Base-by-base conservation (phyloP, 1,284 basidiomycete genomes). In the Gomphus sp. region DNA sequence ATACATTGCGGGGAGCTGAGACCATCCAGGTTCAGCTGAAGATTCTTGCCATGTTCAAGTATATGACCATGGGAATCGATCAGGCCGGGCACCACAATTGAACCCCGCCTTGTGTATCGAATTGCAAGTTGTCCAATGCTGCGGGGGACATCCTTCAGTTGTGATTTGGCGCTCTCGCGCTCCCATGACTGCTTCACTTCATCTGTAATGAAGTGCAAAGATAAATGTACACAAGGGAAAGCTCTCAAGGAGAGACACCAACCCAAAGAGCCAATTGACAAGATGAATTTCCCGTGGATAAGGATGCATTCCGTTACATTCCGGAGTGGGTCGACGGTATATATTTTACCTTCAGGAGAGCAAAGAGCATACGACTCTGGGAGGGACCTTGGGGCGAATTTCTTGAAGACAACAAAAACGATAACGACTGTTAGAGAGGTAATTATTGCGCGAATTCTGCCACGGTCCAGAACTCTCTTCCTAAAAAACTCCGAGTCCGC, bases 61-160 rank as follows among this genome's bases (percentile, higher is more conserved):
- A 91, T 72, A 66, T 92, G 89, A 0, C 85, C 89, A 71, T 94
- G 93, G 0, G 90, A 82, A 70, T 95, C 86, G 66, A 77, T 85
- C 60, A 88, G 67, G 1, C 87, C 86, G 22, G 86, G 86, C 31
- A 89, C 76, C 36, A 87, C 71, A 56, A 85, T 78, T 45, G 84
- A 76, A 28, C 77, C 79, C 44, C 74, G 66, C 56, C 74, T 71
- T 60, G 84, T 75, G 68, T 76, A 81, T 52, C 74, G 80, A 55
- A 86, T 69, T 43, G 69, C 61, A 52, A 64, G 62, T 64, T 28
- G 18, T 33, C 31, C 10, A 39, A 37, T 11, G 6, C 44, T 64
- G 61, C 16, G 64, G 62, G 22, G 52, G 33, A 33, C 47, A 60
- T 61, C 55, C 52, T 58, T 44, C 57, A 43, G 37, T 31, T 52